Evolutionary conservation across 108 stramenopile species (phyloP).

Genomic region (Cyclotella cryptica): DNA sequence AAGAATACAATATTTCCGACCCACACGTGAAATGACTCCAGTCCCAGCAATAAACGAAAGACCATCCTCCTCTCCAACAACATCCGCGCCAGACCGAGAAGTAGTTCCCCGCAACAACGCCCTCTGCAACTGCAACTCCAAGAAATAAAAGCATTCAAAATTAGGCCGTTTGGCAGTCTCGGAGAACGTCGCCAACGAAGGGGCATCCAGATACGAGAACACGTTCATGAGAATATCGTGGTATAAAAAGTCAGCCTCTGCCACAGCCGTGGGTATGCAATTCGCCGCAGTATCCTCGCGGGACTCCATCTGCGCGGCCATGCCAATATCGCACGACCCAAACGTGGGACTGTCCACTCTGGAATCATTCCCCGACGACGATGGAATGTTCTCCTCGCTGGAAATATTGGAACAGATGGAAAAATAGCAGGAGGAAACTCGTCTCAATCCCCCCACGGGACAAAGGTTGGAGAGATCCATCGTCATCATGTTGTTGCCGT

Average conservation of each 20-base stretch:
- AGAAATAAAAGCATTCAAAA: conserved; percentile 78
- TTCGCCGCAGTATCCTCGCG: conserved; percentile 9
- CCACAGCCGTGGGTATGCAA: background rate
- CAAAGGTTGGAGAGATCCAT: conserved; percentile 6
- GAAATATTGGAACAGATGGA: conserved; percentile 54
- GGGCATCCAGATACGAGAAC: conserved; percentile 67
- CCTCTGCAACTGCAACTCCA: conserved; percentile 80
- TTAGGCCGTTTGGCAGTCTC: conserved; percentile 74
- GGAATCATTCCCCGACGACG: background rate
- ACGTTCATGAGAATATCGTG: conserved; percentile 83
- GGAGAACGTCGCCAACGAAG: conserved; percentile 66
- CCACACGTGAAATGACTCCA: background rate
- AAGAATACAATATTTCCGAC: too few species aligned
- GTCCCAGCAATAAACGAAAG: background rate
- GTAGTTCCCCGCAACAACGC: conserved; percentile 43
- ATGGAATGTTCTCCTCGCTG: background rate
- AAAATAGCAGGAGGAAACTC: conserved; percentile 77
- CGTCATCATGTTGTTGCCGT: background rate
- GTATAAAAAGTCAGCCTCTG: conserved; percentile 54
- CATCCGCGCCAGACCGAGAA: conserved; percentile 11
- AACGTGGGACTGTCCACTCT: background rate
- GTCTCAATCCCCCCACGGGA: conserved; percentile 56
- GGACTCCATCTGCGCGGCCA: too few species aligned
- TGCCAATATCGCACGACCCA: too few species aligned
- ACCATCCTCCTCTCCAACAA: background rate